Evolutionary conservation across 768 basidiomycete genomes (phyloP).

Genomic region (Mrakia gelida): DNA sequence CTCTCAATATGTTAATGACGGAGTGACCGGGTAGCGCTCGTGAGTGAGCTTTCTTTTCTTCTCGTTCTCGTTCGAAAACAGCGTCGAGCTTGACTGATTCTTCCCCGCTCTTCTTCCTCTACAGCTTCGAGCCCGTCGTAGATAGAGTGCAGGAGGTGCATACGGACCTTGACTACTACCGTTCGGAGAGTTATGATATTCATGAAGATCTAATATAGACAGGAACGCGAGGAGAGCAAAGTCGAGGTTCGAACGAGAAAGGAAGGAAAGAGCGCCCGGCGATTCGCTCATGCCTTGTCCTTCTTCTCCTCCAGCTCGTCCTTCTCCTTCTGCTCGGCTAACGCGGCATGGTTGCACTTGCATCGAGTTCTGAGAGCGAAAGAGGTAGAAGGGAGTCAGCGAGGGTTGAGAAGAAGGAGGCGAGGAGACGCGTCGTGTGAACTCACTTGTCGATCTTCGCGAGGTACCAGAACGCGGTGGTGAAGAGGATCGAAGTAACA

Average conservation of each 20-base stretch:
- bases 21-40: not conserved
- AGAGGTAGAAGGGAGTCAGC: not conserved
- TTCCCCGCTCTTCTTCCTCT: no score
- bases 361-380: not conserved
- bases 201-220: no score
- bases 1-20: not conserved
- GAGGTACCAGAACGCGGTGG: conserved; percentile 26
- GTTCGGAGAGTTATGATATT: no score
- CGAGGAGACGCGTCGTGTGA: not conserved
- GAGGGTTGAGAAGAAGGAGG: not conserved
- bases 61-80: no score
- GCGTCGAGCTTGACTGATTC: no score
- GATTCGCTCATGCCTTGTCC: not conserved
- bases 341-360: not conserved
- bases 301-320: not conserved
- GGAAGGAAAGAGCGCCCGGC: no score
- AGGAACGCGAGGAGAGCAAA: no score
- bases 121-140: no score
- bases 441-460: not conserved
- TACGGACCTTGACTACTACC: no score
- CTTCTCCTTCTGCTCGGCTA: not conserved
- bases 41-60: no score
- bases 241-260: no score
- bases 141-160: no score
- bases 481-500: conserved; percentile 24